These are phyloP conservation scores for Backusella australiensis DNA, from an alignment of 192 early-diverging fungal species.

Conservation along the genomic window DNA sequence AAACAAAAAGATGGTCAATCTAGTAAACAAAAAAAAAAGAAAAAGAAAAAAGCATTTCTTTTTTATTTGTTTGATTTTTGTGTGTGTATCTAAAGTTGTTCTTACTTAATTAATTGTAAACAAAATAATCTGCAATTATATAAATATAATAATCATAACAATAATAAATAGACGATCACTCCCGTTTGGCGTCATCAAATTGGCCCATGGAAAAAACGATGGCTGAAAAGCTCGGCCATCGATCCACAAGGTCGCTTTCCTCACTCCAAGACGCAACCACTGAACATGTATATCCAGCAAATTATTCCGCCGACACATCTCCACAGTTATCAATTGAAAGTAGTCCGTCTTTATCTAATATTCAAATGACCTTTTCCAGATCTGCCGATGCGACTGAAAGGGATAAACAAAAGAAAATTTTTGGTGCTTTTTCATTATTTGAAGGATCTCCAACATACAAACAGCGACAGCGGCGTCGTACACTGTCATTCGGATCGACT, in stretches of 20 bases:
- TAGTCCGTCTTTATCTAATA: background rate
- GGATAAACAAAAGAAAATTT: conserved; percentile 28
- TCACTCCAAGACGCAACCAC: background rate
- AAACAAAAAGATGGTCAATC: background rate
- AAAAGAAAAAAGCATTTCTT: background rate
- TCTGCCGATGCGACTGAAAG: conserved; percentile 27
- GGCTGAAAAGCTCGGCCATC: background rate
- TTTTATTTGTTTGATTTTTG: background rate
- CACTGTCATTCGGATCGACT: conserved; percentile 28
- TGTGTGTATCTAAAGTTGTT: background rate
- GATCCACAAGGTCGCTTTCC: background rate
- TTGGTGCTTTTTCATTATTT: conserved; percentile 60
- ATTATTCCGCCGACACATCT: background rate
- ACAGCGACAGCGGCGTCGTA: conserved; percentile 59
- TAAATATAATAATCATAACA: background rate
- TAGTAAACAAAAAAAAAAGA: background rate
- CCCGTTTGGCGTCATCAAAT: background rate
- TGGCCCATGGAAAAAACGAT: background rate
- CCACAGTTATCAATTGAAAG: conserved; percentile 11
- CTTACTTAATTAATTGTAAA: background rate
- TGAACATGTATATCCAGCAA: background rate
- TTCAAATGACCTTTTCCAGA: conserved; percentile 16
- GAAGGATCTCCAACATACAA: conserved; percentile 74
- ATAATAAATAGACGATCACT: conserved; percentile 7
- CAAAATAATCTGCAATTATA: background rate